Evolutionary conservation across 768 basidiomycete species (phyloP), one percentile per base, ranked within the genome.

Genomic region (Tephrocybe sp.): DNA sequence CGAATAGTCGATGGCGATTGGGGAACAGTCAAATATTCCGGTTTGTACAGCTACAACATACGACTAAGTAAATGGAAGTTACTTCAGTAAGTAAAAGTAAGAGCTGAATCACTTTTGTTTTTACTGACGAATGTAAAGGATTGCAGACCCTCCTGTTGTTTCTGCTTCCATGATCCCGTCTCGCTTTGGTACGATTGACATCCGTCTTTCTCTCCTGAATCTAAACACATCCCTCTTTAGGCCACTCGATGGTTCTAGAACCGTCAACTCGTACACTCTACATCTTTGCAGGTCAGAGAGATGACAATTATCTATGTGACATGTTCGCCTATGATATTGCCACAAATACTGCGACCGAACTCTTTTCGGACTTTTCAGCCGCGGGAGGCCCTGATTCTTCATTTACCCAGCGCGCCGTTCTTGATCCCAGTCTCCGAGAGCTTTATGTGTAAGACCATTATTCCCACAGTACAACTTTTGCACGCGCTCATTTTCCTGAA

Each of bases 231-330:
- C 15, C 18, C 39, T 33, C 4, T 17, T 36, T 33, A 85, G 87
- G 88, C 0, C 90, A 92, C 67, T 89, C 88, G 3, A 92, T 93
- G 90, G 78, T 90, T 3, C 73, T 90, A 17, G 89, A 91, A 48
- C 72, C 84, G 4, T 67, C 65, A 10, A 67, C 77, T 0, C 78
- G 77, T 30, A 79, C 74, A 0, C 72, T 91, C 14, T 86, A 81
- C 64, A 84, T 92, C 37, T 86, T 91, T 56, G 88, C 83, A 10
- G 90, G 90, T 1, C 84, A 88, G 64, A 75, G 79, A 15, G 82
- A 84, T 23, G 80, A 86, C 20, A 79, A 73, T 51, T 84, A 83
- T 54, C 75, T 88, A 8, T 79, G 84, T 2, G 90, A 91, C 65
- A 88, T 91, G 88, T 87, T 85, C 46, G 73, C 83, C 1, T 88